A percentile compares a stretch with the other conserved stretches of the same genome.
phyloP scores from a whole-genome alignment of 139 green algal genomes.

The Coelastrella sp. region DNA sequence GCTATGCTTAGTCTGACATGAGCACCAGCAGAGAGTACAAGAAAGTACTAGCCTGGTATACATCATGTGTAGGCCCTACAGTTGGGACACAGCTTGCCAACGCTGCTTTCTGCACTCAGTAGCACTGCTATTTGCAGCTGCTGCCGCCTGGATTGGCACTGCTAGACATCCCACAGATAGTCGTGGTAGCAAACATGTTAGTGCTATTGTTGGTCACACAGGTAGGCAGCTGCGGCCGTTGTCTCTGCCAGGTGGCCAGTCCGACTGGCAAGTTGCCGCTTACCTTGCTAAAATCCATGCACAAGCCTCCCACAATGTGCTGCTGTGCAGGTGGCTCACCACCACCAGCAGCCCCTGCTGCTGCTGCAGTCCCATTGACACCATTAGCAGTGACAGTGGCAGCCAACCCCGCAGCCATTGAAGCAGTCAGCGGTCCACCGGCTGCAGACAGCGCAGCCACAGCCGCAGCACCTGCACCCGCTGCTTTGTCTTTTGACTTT shows the following conservation, averaged over 20 bases:
- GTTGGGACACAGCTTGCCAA: too few relatives aligned
- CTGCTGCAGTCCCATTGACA: not conserved
- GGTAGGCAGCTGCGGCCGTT: too few relatives aligned
- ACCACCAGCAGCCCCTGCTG: constrained; percentile 23
- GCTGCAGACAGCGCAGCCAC: constrained; percentile 11
- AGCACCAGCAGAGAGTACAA: too few relatives aligned
- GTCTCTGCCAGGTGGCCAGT: not conserved
- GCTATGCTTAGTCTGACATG: too few relatives aligned
- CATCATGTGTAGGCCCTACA: too few relatives aligned
- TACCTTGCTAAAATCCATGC: constrained; percentile 93
- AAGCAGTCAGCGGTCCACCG: not conserved
- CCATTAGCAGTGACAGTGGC: not conserved
- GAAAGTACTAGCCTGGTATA: too few relatives aligned
- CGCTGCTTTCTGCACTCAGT: too few relatives aligned
- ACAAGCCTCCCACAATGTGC: constrained; percentile 75
- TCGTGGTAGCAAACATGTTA: too few relatives aligned
- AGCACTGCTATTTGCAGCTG: not conserved
- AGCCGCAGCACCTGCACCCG: constrained; percentile 1
- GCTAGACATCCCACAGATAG: too few relatives aligned
- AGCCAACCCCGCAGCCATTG: constrained; percentile 16
- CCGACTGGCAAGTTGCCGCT: not conserved
- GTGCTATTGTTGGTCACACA: too few relatives aligned
- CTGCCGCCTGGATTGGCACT: not conserved
- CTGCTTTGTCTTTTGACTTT: constrained; percentile 18
- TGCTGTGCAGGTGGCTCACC: not conserved